A percentile compares a stretch with the other conserved stretches of the same genome.
phyloP scores from a whole-genome alignment of 148 eudicot genomes.

The Chenopodium formosanum region DNA sequence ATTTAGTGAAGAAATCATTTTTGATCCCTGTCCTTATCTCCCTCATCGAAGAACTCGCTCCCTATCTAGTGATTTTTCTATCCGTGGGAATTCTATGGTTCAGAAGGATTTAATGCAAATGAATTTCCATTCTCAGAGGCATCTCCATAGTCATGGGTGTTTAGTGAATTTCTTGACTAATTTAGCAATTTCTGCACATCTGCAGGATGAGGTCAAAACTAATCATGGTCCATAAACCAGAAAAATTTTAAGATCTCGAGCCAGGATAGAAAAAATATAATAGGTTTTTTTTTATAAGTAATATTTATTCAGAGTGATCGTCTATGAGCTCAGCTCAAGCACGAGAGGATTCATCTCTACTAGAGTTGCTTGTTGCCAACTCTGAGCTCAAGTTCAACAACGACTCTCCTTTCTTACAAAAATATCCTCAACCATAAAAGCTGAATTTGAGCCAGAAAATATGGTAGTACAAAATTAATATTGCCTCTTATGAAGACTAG shows the following conservation, averaged over 20 bases:
- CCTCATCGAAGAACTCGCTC: no score
- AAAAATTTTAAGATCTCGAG: background rate
- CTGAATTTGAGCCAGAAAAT: slow-evolving; percentile 4
- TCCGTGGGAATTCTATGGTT: no score
- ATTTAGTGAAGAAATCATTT: no score
- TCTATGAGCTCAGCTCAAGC: background rate
- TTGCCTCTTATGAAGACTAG: background rate
- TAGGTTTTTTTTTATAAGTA: background rate
- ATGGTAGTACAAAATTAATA: slow-evolving; percentile 6
- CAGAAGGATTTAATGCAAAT: no score
- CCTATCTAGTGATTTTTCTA: no score
- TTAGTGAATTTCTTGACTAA: no score
- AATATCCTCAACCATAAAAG: background rate
- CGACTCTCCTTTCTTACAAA: background rate
- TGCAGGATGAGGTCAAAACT: background rate
- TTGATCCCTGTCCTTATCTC: no score
- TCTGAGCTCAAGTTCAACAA: background rate
- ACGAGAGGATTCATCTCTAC: background rate
- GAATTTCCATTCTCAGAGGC: no score
- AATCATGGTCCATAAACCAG: background rate
- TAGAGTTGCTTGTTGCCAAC: slow-evolving; percentile 12
- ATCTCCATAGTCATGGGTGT: no score
- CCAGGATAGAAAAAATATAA: background rate
- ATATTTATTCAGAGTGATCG: background rate
- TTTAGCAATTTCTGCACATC: background rate